Evolutionary conservation across 2,329 filamentous ascomycete species (phyloP).

Genomic region (Microsporum ferrugineum): DNA sequence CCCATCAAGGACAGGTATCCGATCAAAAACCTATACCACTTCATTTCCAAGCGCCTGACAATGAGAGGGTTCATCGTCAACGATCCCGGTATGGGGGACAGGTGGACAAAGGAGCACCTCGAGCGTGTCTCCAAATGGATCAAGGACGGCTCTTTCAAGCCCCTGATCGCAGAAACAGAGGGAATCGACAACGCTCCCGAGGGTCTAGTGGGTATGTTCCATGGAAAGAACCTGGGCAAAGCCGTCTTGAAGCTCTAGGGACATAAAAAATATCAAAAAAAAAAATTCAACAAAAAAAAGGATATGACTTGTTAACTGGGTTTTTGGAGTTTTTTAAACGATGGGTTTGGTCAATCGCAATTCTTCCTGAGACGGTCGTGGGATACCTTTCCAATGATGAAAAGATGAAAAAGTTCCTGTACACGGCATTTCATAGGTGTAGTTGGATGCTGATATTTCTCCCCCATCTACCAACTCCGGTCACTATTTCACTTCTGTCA

Average conservation of each 20-base stretch:
- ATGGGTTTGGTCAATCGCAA: neutral
- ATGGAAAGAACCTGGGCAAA: slow-evolving; percentile 78
- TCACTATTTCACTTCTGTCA: too few relatives aligned
- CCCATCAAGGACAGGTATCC: slow-evolving; percentile 48
- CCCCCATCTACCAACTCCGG: too few relatives aligned
- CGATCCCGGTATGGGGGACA: slow-evolving; percentile 53
- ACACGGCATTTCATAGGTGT: too few relatives aligned
- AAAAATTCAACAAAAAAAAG: neutral
- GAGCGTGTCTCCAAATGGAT: slow-evolving; percentile 67
- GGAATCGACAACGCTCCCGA: slow-evolving; percentile 68
- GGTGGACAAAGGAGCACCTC: slow-evolving; percentile 59
- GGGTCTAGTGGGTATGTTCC: slow-evolving; percentile 61
- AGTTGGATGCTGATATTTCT: too few relatives aligned
- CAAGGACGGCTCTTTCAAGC: slow-evolving; percentile 61
- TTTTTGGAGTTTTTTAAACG: neutral
- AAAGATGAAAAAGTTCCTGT: neutral
- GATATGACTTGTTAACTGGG: neutral
- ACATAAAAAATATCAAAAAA: slow-evolving; percentile 13
- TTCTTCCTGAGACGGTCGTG: neutral
- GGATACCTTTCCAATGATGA: neutral
- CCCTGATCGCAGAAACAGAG: slow-evolving; percentile 54
- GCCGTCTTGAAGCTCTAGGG: slow-evolving; percentile 58
- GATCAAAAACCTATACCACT: slow-evolving; percentile 52
- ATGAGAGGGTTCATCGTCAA: slow-evolving; percentile 66
- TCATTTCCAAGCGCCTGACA: slow-evolving; percentile 56